Conservation (phyloP, 2,329 filamentous ascomycete genomes). For the Colletotrichum navitas region DNA sequence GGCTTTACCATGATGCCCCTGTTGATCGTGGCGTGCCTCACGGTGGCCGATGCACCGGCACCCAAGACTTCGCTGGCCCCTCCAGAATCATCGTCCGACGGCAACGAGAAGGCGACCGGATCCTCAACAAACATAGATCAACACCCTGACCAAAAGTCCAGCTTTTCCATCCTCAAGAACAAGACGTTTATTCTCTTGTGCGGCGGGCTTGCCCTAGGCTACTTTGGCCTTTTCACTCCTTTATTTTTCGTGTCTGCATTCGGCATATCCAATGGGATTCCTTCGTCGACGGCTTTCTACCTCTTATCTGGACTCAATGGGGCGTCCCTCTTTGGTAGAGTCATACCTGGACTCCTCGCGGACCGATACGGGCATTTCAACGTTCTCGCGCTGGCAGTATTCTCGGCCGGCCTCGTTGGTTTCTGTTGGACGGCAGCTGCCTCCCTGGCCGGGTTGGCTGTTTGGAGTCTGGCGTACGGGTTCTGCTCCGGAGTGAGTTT, state of each 20-base stretch:
- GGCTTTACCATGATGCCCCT: slow-evolving; percentile 24
- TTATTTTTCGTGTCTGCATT: slow-evolving; percentile 69
- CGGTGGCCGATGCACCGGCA: slow-evolving; percentile 43
- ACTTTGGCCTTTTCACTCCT: slow-evolving; percentile 61
- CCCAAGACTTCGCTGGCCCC: too few species aligned
- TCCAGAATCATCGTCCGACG: slow-evolving; percentile 1
- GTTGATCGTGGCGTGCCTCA: slow-evolving; percentile 1
- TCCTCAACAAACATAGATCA: background rate
- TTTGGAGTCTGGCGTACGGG: slow-evolving; percentile 60
- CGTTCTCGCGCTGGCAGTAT: slow-evolving; percentile 44
- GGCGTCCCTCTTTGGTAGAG: slow-evolving; percentile 65
- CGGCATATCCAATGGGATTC: slow-evolving; percentile 61
- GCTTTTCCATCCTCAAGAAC: slow-evolving; percentile 43
- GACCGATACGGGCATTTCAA: slow-evolving; percentile 65
- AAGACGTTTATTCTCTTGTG: slow-evolving; percentile 22
- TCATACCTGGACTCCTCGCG: slow-evolving; percentile 64
- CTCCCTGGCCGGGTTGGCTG: slow-evolving; percentile 56
- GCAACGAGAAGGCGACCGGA: slow-evolving; percentile 6
- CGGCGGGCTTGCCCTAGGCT: slow-evolving; percentile 28
- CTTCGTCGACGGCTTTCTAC: slow-evolving; percentile 68
- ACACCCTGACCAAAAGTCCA: background rate
- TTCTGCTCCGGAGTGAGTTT: slow-evolving; percentile 58
- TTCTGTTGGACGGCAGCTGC: slow-evolving; percentile 60
- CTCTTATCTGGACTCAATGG: slow-evolving; percentile 72
- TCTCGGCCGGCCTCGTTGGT: slow-evolving; percentile 53